Evolutionary conservation across 306 rosid genomes (phyloP).

Genomic region (Prunus campanulata): DNA sequence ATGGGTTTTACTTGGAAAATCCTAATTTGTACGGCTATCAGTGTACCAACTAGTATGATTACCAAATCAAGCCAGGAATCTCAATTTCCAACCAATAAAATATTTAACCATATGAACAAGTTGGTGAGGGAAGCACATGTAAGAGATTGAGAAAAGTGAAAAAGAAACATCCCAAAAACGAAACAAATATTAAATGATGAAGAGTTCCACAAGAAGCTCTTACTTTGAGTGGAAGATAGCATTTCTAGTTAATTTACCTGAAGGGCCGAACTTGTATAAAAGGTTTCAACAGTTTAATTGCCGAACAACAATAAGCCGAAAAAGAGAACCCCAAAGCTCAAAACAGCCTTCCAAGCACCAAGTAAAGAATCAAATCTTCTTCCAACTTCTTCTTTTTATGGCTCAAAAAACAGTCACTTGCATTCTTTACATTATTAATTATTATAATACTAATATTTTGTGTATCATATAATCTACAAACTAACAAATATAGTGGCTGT

Average conservation of each 20-base stretch:
- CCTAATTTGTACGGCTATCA: conserved; percentile 2
- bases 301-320: not conserved
- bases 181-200: conserved; percentile 5
- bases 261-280: not conserved
- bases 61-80: conserved; percentile 20
- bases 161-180: not conserved
- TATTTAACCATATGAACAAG: conserved; percentile 23
- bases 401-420: not conserved
- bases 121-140: conserved; percentile 40
- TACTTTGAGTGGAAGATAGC: conserved; percentile 1
- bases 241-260: conserved; percentile 7
- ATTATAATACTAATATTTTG: not conserved
- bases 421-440: not conserved
- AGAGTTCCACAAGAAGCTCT: not conserved
- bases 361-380: conserved; percentile 45
- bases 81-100: conserved; percentile 18
- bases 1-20: conserved; percentile 6
- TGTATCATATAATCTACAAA: not conserved
- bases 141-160: conserved; percentile 15
- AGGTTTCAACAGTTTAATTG: not conserved
- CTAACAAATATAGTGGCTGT: not conserved
- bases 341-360: conserved; percentile 21
- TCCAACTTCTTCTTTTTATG: not conserved
- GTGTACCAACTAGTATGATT: conserved; percentile 1
- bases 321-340: too few species aligned